These are phyloP conservation scores for Cladosporium sphaerospermum DNA, from an alignment of 2,329 filamentous ascomycete species.

Conservation along the genomic window DNA sequence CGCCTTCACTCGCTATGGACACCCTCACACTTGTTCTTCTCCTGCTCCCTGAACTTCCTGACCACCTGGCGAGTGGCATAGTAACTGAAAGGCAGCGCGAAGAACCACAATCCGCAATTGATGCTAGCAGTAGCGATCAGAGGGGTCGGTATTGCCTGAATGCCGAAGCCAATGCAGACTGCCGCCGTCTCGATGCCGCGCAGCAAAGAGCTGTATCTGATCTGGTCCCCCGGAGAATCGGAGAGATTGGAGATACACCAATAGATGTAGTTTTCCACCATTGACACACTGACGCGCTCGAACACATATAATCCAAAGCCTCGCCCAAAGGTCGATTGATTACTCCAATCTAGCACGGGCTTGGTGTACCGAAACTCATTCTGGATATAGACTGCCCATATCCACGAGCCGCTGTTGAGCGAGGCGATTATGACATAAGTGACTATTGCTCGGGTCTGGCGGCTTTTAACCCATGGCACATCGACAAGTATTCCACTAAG, in stretches of 20 bases:
- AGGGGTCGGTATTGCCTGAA: conserved; percentile 5
- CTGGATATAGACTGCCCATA: conserved; percentile 16
- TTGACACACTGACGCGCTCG: conserved; percentile 5
- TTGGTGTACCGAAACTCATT: conserved; percentile 35
- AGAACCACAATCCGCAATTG: conserved; percentile 7
- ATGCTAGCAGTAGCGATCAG: conserved; percentile 8
- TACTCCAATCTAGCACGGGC: conserved; percentile 38
- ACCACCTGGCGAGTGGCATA: conserved; percentile 8
- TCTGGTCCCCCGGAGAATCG: conserved; percentile 4
- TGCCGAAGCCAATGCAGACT: conserved; percentile 5
- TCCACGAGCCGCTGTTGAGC: conserved; percentile 16
- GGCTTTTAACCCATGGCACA: conserved; percentile 5
- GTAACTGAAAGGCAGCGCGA: conserved; percentile 8
- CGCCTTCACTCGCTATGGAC: not conserved
- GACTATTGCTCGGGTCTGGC: conserved; percentile 13
- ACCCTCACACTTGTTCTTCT: not conserved
- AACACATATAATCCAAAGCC: conserved; percentile 9
- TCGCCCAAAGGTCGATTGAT: conserved; percentile 15
- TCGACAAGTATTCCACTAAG: conserved; percentile 16
- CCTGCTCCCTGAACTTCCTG: conserved; percentile 6
- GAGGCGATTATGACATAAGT: conserved; percentile 13
- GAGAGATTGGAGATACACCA: conserved; percentile 4
- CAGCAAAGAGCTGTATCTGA: conserved; percentile 7
- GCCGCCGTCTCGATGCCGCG: conserved; percentile 8
- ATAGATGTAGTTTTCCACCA: conserved; percentile 8